Base-by-base conservation (phyloP, 2,329 filamentous ascomycete genomes). In the Albophoma yamanashiensis region DNA sequence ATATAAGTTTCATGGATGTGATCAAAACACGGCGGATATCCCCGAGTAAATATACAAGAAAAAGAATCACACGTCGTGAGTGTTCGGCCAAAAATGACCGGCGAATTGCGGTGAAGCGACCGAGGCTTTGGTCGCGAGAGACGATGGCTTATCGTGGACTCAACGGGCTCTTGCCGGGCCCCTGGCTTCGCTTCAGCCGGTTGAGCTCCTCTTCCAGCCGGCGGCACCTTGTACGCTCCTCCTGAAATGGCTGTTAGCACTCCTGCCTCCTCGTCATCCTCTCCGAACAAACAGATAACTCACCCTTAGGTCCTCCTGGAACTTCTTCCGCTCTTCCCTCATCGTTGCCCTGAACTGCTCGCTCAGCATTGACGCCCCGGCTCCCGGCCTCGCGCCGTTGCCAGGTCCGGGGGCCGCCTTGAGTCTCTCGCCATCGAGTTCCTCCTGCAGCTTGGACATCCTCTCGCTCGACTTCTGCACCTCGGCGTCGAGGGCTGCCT, bases 251-350 rank as follows among this genome's bases (percentile, higher is more conserved):
- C 59, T 43, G 65, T 77, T 67, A 76, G 73, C 17, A 58, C 57
- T 27, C n/a, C 9, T 56, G 27, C 25, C 22, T 22, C 38, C 40
- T 14, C 27, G 27, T 39, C 15, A 12, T 42, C 22, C 17, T 58
- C 53, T 38, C 15, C 8, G 25, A 42, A 17, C n/a, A n/a, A n/a
- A n/a, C n/a, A 14, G 1, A 12, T 38, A 47, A 67, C 78, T 67
- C 69, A 81, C 79, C 73, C 72, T 75, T 47, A 83, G 67, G 61
- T 82, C 81, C 63, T 82, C 79, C 63, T 82, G 79, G 72, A 81
- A 82, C 70, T 78, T 81, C 74, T 77, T 82, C 64, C 80, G 76
- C 73, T 83, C 80, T 67, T 81, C 79, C 65, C 80, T 78, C 80
- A 83, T 82, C 27, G 79, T 81, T 9, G 76, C 73, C 56, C 80